Base-by-base conservation (phyloP, 345 rosid species). In the Zanthoxylum bungeanum region DNA sequence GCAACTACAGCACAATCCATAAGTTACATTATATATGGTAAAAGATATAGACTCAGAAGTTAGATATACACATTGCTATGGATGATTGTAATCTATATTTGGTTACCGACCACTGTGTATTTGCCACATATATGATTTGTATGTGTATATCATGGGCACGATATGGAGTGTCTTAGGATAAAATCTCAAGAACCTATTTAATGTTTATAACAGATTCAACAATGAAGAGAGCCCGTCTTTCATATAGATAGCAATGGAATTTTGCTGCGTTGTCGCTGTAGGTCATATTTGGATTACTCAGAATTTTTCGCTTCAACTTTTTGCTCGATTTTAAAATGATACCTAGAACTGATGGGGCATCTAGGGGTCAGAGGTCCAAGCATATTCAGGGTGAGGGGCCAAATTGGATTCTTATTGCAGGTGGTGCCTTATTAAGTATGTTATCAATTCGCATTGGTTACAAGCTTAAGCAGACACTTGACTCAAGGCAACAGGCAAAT, bases 351-450 rank as follows among this genome's bases (percentile, higher is more conserved):
- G 77, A 76, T 74, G 81, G 75, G 60, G 75, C 74, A 61, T 78
- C 91, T 33, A 88, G 88, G 74, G 77, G 77, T 81, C 94, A 85
- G 69, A 86, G 76, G 78, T 72, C 77, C 25, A 85, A 73, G 42
- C 66, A 17, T 25, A 49, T 81, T 49, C 88, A 82, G 67, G 86
- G 78, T 33, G 89, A 82, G 73, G 89, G 98, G 22, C 88, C 96
- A 19, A 91, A 87, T 66, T 95, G 99, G 99, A 79, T 95, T 69
- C 81, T 95, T 9, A 88, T 95, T 68, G 98, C 96, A 2, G 99
- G 98, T 2, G 96, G 98, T 34, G 97, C 99, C 73, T 88, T 95
- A 79, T 80, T 95, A 76, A 92, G 97, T 83, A 92, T 98, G 3
- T 75, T 95, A 77, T 88, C 99, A 17, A 76, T 95, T 81, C 99